Conservation (phyloP, 2,329 filamentous ascomycete genomes). For the Fusarium acutatum region DNA sequence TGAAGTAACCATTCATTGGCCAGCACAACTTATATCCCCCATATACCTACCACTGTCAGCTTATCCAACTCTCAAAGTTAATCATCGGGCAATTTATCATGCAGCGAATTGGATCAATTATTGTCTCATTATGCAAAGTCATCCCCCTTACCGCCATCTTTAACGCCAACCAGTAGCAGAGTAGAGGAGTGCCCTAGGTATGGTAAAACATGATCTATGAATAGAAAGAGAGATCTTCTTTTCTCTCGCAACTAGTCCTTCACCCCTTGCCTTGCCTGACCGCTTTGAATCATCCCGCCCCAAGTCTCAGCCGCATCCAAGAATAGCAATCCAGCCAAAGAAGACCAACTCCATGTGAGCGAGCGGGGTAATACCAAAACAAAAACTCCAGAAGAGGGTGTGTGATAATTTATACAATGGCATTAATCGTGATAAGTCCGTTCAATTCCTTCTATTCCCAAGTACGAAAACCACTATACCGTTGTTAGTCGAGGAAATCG, state of each 20-base stretch:
- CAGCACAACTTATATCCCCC: neutral
- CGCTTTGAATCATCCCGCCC: slow-evolving; percentile 6
- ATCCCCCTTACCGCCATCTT: slow-evolving; percentile 1
- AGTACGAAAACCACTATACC: slow-evolving; percentile 1
- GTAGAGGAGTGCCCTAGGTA: slow-evolving; percentile 1
- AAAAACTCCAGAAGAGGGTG: slow-evolving; percentile 9
- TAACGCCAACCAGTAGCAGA: slow-evolving; percentile 23
- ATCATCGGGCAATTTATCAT: neutral
- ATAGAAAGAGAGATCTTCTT: slow-evolving; percentile 6
- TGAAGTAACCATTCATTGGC: neutral
- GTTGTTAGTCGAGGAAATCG: neutral
- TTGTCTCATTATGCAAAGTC: slow-evolving; percentile 17
- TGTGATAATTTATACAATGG: slow-evolving; percentile 22
- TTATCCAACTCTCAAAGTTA: neutral
- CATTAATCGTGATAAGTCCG: slow-evolving; percentile 29
- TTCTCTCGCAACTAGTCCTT: neutral
- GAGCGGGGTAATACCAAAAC: slow-evolving; percentile 36
- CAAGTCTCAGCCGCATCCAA: slow-evolving; percentile 20
- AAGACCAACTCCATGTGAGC: slow-evolving; percentile 26
- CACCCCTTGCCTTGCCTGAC: neutral
- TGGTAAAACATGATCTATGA: slow-evolving; percentile 30
- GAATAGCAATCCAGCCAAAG: slow-evolving; percentile 15
- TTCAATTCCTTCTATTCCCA: slow-evolving; percentile 3
- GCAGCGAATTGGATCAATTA: neutral
- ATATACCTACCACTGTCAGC: neutral